Evolutionary conservation across 2,329 filamentous ascomycete species (phyloP), one percentile per base, ranked within the genome.

Genomic region (Penicillium sp.): DNA sequence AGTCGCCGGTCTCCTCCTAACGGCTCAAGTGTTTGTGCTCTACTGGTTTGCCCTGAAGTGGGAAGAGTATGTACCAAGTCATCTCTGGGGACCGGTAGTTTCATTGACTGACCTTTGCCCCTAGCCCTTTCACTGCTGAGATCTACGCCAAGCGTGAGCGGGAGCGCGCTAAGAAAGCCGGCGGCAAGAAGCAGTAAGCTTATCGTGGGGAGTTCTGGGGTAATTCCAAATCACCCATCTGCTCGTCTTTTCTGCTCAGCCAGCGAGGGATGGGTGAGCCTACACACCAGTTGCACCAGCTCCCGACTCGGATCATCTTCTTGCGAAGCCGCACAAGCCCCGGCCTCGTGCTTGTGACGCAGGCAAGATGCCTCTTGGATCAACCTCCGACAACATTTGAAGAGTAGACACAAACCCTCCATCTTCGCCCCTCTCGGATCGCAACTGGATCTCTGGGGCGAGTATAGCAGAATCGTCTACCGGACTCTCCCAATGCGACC

Each of bases 21-120:
- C 88, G 0, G 75, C 69, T 12, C 78, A 87, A 73, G 90, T 96
- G 11, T 80, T 86, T 58, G 62, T 85, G 26, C 81, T 89, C 48
- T 97, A 97, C 71, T 75, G 83, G 64, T 71, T 95, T 53, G 91
- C 91, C 9, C 76, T 95, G 64, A 76, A 76, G 61, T 95, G 83
- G 73, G 91, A 97, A 76, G 91, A 97, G 75, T 77, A 67, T 66
- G 73, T 70, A 8, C 11, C 4, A 7, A 12, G 13, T 47, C 43
- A 33, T 41, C 24, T 35, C 24, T 39, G 45, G 26, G 38, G 35
- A 45, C 27, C 9, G 12, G 6, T 4, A 12, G 9, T 13, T 52
- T 48, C 11, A 2, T 1, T 13, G 3, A 1, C 40, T 8, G 9
- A 26, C 12, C 13, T 27, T 27, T 28, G 42, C 26, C 36, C 50